Base-by-base conservation (phyloP, 1,139 yeast species). In the Williopsis jadinii region DNA sequence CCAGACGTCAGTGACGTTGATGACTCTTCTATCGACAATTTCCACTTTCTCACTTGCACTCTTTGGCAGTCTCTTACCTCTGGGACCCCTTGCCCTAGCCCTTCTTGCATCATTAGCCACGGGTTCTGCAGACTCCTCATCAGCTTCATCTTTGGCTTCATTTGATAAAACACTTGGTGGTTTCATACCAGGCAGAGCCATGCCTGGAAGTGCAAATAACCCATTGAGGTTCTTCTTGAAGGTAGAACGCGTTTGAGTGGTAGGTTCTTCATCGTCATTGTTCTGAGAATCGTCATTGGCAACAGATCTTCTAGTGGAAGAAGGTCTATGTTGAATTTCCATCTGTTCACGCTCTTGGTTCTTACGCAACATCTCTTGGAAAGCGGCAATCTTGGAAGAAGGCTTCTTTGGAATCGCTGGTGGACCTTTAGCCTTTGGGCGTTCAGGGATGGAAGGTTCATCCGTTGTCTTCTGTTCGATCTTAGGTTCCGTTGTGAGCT, bases 371-470 rank as follows among this genome's bases (percentile, higher is more conserved):
- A 80, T 73, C 54, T 81, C 83, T 55, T 83, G 94, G 57, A 84
- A 83, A 0, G 88, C 88, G 2, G 90, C 88, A 46, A 84, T 84
- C 49, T 73, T 81, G 0, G 87, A 79, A 0, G 90, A 81, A 19
- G 85, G 77, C 50, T 83, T 83, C 55, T 82, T 82, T 2, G 90
- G 90, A 31, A 77, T 79, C 28, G 79, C 80, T 4, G 88, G 88
- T 11, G 84, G 83, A 0, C 68, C 50, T 61, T 68, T 48, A 14
- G 36, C 11, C 32, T 42, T 46, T 27, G 41, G 43, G 5, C 12
- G 24, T n/a, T 39, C 37, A 6, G 35, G 31, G 19, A 11, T 12
- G 15, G 11, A 4, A 5, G 11, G 9, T 26, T 19, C 24, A 19
- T 19, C 24, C 4, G 24, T 19, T 19, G 24, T 19, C 6, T 6